Evolutionary conservation across 1,139 yeast genomes (phyloP), one percentile per base, ranked within the genome.

Genomic region (Candida sojae): DNA sequence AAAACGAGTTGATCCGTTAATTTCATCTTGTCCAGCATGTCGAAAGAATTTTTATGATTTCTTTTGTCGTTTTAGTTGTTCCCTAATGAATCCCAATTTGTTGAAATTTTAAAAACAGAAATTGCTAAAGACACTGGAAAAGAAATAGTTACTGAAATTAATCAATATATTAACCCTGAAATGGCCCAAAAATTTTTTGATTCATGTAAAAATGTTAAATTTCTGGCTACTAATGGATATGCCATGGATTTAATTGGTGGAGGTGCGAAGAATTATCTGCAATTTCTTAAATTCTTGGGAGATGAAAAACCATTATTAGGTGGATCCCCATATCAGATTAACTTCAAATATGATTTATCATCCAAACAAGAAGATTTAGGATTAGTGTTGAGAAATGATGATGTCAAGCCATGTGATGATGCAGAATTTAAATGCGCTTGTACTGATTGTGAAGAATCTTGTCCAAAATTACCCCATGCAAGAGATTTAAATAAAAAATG

Each of bases 181-280:
- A 81, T 82, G 70, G 96, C 96, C 0, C 61, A 75, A 0, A 71
- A 64, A 2, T 83, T 92, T 60, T 93, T 73, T 62, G 87, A 91
- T 51, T 88, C 96, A 1, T 93, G 99, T 69, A 88, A 88, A 58
- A 83, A 86, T 53, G 87, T 93, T 63, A 91, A 92, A 67, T 92
- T 93, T 63, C 84, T 93, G 4, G 97, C 97, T 5, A 91, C 98
- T 8, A 92, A 92, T 66, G 97, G 98, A 2, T 88, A 80, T 59
- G 98, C 97, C 7, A 91, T 93, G 97, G 98, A 93, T 62, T 76
- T 93, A 45, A 86, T 93, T 44, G 99, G 99, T 6, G 99, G 99
- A 8, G 98, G 98, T 0, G 98, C 98, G 2, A 78, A 76, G 50
- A 82, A 84, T 59, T 88, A 81, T 61, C 61, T 72, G 39, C 83